phyloP scores from a whole-genome alignment of 805 yeast species.

The Lipomyces yamanashiensis region DNA sequence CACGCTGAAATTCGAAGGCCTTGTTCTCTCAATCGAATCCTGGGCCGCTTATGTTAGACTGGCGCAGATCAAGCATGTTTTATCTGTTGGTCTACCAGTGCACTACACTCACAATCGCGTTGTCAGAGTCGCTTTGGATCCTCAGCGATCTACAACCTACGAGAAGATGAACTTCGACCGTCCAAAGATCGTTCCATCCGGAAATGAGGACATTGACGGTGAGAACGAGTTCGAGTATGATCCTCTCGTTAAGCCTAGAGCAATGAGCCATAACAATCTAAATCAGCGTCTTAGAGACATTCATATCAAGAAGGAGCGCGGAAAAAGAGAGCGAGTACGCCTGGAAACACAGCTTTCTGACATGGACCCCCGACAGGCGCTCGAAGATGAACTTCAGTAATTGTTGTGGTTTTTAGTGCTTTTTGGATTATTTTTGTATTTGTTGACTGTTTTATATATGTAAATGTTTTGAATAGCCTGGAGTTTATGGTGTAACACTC shows the following conservation, averaged over 20 bases:
- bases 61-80: constrained; percentile 30
- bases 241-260: background rate
- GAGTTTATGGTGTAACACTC: no score
- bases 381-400: background rate
- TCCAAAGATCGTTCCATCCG: constrained; percentile 12
- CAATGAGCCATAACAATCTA: background rate
- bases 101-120: constrained; percentile 36
- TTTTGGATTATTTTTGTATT: background rate
- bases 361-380: background rate
- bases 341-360: constrained; percentile 23
- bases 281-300: background rate
- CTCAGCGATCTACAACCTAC: constrained; percentile 23
- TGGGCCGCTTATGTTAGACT: constrained; percentile 37
- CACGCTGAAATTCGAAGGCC: constrained; percentile 34
- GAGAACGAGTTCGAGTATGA: constrained; percentile 14
- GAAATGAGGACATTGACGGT: constrained; percentile 11
- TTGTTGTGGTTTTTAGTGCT: background rate
- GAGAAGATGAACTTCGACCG: constrained; percentile 12
- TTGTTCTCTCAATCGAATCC: constrained; percentile 31
- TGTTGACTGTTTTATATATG: no score
- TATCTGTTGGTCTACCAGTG: constrained; percentile 38
- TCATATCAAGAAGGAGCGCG: constrained; percentile 20
- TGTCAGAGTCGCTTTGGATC: constrained; percentile 29
- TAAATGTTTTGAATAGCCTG: no score
- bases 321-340: constrained; percentile 3